Evolutionary conservation across 1,284 basidiomycete species (phyloP).

Genomic region (Tetrapyrgos nigripes): DNA sequence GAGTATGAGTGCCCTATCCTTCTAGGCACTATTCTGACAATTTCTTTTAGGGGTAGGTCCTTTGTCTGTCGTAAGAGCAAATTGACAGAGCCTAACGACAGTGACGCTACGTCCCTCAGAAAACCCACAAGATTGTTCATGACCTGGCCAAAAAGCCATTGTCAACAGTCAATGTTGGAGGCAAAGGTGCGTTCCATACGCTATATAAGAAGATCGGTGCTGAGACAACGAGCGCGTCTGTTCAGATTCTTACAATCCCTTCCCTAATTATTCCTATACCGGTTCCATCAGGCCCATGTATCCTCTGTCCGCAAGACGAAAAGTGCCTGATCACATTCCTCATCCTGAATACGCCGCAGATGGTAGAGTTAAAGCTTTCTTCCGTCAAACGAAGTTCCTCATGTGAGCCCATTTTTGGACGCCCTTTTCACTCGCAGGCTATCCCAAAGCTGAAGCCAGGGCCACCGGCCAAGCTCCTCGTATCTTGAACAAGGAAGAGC

Average conservation of each 20-base stretch:
- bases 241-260: slow-evolving; percentile 79
- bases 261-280: slow-evolving; percentile 69
- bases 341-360: slow-evolving; percentile 81
- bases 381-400: slow-evolving; percentile 26
- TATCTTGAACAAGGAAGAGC: slow-evolving; percentile 70
- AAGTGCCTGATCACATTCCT: slow-evolving; percentile 77
- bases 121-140: slow-evolving; percentile 81
- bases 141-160: slow-evolving; percentile 49
- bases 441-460: slow-evolving; percentile 65
- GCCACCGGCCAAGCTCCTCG: slow-evolving; percentile 66
- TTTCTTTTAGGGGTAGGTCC: slow-evolving; percentile 51
- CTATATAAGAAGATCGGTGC: neutral
- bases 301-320: slow-evolving; percentile 74
- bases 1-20: slow-evolving; percentile 37
- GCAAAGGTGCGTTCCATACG: slow-evolving; percentile 6
- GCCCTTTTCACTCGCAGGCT: slow-evolving; percentile 49
- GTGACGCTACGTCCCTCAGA: slow-evolving; percentile 49
- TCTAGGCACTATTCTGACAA: slow-evolving; percentile 1
- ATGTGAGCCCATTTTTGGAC: slow-evolving; percentile 20
- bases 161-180: slow-evolving; percentile 14
- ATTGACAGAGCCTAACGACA: neutral
- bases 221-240: neutral
- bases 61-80: neutral
- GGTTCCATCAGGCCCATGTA: slow-evolving; percentile 79
- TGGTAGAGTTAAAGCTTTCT: slow-evolving; percentile 52